Base-by-base conservation (phyloP, 495 filamentous ascomycete species). In the Bacidia gigantensis region DNA sequence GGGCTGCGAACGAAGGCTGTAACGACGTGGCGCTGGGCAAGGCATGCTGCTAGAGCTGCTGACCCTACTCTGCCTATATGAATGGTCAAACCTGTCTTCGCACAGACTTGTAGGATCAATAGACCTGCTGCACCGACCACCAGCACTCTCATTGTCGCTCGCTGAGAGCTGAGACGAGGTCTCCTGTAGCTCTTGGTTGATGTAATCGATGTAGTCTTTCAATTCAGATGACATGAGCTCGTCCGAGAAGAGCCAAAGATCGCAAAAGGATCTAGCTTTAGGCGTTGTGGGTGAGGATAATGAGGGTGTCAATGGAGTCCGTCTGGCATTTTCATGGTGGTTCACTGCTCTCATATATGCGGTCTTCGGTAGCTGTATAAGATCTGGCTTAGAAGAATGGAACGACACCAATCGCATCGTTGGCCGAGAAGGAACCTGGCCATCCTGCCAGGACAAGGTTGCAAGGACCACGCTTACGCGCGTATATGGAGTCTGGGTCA, bases 1-100 rank as follows among this genome's bases (percentile, higher is more conserved):
- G 51, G 56, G 51, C 46, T 54, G 11, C 56, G 56, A 26, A 58
- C 51, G 41, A 58, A 58, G 35, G 51, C 56, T 5, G 56, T 58
- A 41, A 58, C 56, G 51, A 38, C 43, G 26, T 58, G 51, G 21
- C 54, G 38, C 17, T 58, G 53, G 22, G 12, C 25, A n/a, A 58
- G 56, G 32, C 56, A 58, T 25, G 56, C 56, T 2, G 51, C 51
- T 11, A 58, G 51, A 21, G 51, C 56, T 23, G 56, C 56, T 11
- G 56, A 58, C 26, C 56, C 56, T 3, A 58, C 56, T 12, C 40
- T 53, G 18, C 56, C 56, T 58, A 22, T 3, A 23, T 1, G 42
- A n/a, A 23, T 41, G 18, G 39, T 23, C 50, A 23, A 26, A 21
- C 17, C 2, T 39, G 1, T 29, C 18, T 9, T 24, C 26, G 21